A percentile compares a stretch with the other conserved stretches of the same genome.
Conservation (phyloP, 345 rosid genomes). For the Salix purpurea region DNA sequence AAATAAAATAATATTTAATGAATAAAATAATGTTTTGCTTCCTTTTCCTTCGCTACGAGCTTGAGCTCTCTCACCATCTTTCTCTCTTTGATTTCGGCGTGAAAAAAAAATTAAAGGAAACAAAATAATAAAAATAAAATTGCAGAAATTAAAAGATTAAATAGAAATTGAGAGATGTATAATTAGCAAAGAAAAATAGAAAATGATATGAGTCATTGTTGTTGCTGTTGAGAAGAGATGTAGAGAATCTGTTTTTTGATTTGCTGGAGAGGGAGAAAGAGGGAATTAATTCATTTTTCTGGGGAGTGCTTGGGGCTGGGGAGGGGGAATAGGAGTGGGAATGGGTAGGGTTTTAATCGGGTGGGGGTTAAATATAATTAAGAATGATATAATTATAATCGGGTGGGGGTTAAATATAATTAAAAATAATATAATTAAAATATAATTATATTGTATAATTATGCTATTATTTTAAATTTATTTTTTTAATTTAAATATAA, state of each 20-base stretch:
- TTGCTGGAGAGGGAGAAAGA: background rate
- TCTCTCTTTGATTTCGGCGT: slow-evolving; percentile 79
- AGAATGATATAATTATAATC: too few species aligned
- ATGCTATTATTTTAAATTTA: too few species aligned
- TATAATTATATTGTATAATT: too few species aligned
- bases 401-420: too few species aligned
- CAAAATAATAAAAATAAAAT: background rate
- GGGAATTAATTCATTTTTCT: too few species aligned
- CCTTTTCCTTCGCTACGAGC: slow-evolving; percentile 33
- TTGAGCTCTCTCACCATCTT: slow-evolving; percentile 81
- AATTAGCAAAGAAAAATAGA: slow-evolving; percentile 6
- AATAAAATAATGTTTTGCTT: slow-evolving; percentile 8
- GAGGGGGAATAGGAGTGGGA: too few species aligned
- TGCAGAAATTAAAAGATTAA: background rate
- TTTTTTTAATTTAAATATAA: too few species aligned
- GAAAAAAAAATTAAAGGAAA: slow-evolving; percentile 33
- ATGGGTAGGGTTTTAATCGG: too few species aligned
- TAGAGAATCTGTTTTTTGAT: background rate
- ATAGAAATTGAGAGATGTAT: background rate
- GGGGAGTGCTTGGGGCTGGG: too few species aligned
- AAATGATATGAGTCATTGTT: slow-evolving; percentile 68
- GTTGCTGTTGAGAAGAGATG: background rate
- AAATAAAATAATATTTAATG: too few species aligned
- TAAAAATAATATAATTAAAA: too few species aligned
- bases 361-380: too few species aligned